These are phyloP conservation scores for Boletellus sp. DNA, from an alignment of 768 basidiomycete species.

Conservation along the genomic window DNA sequence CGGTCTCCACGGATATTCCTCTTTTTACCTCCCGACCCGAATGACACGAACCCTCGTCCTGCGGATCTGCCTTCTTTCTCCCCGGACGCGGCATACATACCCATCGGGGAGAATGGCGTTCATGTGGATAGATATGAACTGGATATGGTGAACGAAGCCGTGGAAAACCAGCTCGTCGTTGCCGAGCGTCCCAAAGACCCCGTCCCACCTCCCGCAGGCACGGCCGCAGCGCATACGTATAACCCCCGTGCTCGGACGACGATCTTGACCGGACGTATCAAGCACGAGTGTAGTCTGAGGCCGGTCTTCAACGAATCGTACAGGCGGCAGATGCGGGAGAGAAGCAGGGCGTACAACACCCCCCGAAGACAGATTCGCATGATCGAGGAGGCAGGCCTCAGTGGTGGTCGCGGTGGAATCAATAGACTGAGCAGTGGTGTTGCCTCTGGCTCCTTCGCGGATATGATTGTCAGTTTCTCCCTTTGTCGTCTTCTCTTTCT, in stretches of 20 bases:
- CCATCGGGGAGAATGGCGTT: slow-evolving; percentile 26
- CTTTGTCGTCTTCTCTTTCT: too few species aligned
- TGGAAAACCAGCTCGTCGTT: slow-evolving; percentile 83
- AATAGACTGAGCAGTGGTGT: slow-evolving; percentile 79
- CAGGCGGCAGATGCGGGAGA: slow-evolving; percentile 66
- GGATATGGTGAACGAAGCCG: slow-evolving; percentile 79
- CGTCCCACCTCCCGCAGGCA: slow-evolving; percentile 36
- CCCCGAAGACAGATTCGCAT: slow-evolving; percentile 62
- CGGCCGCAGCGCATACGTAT: slow-evolving; percentile 35
- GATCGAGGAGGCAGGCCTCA: slow-evolving; percentile 69
- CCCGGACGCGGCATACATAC: slow-evolving; percentile 29
- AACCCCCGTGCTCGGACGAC: slow-evolving; percentile 70
- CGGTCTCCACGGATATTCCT: slow-evolving; percentile 61
- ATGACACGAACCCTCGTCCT: slow-evolving; percentile 37
- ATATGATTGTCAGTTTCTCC: slow-evolving; percentile 57
- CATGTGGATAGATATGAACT: slow-evolving; percentile 73
- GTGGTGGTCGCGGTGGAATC: slow-evolving; percentile 68
- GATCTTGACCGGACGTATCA: slow-evolving; percentile 74
- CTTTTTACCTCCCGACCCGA: slow-evolving; percentile 56
- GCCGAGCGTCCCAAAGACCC: slow-evolving; percentile 76
- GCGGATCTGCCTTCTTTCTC: slow-evolving; percentile 25
- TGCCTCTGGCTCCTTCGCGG: slow-evolving; percentile 55
- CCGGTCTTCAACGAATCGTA: slow-evolving; percentile 68
- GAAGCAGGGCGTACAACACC: slow-evolving; percentile 63
- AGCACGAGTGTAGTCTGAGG: slow-evolving; percentile 74